phyloP scores from a whole-genome alignment of 306 rosid species.

The Trifolium subterraneum region DNA sequence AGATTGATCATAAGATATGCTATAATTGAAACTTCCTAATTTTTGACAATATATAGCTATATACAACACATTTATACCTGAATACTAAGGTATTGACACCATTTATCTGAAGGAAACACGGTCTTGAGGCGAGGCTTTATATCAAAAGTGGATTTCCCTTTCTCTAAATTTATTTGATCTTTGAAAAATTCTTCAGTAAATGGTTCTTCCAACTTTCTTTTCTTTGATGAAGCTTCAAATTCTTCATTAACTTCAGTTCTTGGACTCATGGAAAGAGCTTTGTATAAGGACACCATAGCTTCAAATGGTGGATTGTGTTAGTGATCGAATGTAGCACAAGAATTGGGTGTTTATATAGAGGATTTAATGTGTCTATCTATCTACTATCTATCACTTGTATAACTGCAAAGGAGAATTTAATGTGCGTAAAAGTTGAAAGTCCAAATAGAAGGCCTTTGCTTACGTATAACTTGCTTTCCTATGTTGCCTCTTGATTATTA shows the following conservation, averaged over 20 bases:
- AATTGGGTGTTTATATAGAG: slow-evolving; percentile 62
- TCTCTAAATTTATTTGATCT: slow-evolving; percentile 48
- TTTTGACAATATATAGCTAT: not conserved
- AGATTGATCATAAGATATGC: slow-evolving; percentile 4
- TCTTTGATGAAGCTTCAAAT: slow-evolving; percentile 58
- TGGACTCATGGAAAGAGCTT: slow-evolving; percentile 57
- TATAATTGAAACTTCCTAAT: not conserved
- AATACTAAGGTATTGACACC: slow-evolving; percentile 80
- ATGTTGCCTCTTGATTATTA: slow-evolving; percentile 43
- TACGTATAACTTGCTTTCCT: slow-evolving; percentile 62
- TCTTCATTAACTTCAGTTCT: slow-evolving; percentile 50
- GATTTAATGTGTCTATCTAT: slow-evolving; percentile 32
- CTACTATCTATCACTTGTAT: not conserved
- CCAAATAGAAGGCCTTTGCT: slow-evolving; percentile 47
- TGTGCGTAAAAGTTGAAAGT: slow-evolving; percentile 44
- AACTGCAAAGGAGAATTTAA: slow-evolving; percentile 46
- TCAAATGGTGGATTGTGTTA: slow-evolving; percentile 8
- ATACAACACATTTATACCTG: slow-evolving; percentile 55
- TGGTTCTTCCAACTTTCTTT: slow-evolving; percentile 68
- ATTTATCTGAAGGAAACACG: slow-evolving; percentile 66
- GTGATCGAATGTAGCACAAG: slow-evolving; percentile 40
- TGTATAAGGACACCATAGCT: slow-evolving; percentile 69
- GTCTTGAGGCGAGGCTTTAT: slow-evolving; percentile 65
- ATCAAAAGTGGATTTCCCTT: slow-evolving; percentile 48
- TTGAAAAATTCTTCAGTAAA: slow-evolving; percentile 45